These are phyloP conservation scores for Boeremia exigua DNA, from an alignment of 2,329 filamentous ascomycete genomes.

Conservation along the genomic window DNA sequence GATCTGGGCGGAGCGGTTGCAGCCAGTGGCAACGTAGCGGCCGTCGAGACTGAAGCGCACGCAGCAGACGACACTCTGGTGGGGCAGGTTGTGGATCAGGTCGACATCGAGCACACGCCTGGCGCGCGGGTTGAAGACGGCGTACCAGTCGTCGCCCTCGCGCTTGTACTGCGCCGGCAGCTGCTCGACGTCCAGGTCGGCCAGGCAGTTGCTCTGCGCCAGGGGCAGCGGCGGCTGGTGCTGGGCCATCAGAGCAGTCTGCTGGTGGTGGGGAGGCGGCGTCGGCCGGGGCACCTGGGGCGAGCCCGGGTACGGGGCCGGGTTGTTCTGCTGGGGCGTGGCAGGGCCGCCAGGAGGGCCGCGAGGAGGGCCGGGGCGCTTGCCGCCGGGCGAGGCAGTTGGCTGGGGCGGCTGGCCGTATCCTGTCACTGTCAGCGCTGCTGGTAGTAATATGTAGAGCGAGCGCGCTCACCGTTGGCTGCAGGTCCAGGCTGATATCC, in stretches of 20 bases:
- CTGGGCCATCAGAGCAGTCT: constrained; percentile 27
- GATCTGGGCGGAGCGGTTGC: constrained; percentile 98
- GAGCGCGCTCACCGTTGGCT: constrained; percentile 64
- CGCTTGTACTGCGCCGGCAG: constrained; percentile 88
- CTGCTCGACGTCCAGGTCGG: constrained; percentile 85
- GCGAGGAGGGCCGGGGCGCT: constrained; percentile 70
- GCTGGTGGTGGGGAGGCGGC: constrained; percentile 58
- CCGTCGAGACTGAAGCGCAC: constrained; percentile 96
- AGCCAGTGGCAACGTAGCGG: constrained; percentile 94
- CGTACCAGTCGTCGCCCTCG: constrained; percentile 90
- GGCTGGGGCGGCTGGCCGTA: constrained; percentile 85
- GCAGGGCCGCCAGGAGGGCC: constrained; percentile 70
- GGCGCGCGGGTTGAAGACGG: constrained; percentile 92
- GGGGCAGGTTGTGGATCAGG: constrained; percentile 87
- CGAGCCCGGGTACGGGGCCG: constrained; percentile 86
- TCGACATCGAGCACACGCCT: constrained; percentile 91
- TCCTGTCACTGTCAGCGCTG: constrained; percentile 53
- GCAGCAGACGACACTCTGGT: constrained; percentile 97
- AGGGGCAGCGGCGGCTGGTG: constrained; percentile 50
- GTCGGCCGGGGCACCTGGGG: constrained; percentile 83
- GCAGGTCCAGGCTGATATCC: constrained; percentile 68
- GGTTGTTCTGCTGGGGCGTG: constrained; percentile 90
- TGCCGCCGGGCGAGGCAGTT: constrained; percentile 84
- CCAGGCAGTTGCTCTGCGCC: constrained; percentile 70
- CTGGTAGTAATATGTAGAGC: too few species aligned